phyloP scores from a whole-genome alignment of 2,329 filamentous ascomycete species.

The Tothia fuscella region DNA sequence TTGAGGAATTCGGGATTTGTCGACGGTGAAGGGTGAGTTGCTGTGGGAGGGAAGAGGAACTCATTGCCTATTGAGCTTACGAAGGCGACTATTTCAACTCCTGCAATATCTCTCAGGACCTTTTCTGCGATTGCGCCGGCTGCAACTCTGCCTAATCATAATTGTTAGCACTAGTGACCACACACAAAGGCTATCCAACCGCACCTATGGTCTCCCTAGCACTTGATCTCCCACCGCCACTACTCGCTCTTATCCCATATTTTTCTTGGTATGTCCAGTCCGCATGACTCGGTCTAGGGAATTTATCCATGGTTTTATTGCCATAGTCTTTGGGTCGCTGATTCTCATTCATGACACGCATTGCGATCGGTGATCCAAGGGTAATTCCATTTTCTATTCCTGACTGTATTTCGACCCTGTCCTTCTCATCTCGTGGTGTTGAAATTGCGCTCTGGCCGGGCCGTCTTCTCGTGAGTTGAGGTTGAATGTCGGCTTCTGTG shows the following conservation, averaged over 20 bases:
- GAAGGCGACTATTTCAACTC: conserved; percentile 84
- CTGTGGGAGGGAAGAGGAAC: conserved; percentile 62
- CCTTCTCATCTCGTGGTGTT: conserved; percentile 86
- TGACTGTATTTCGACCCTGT: conserved; percentile 82
- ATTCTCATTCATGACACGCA: conserved; percentile 85
- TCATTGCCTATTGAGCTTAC: conserved; percentile 73
- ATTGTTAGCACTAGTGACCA: conserved; percentile 5
- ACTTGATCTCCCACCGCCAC: conserved; percentile 77
- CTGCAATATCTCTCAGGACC: conserved; percentile 68
- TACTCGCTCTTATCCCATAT: conserved; percentile 87
- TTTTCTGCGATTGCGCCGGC: conserved; percentile 90
- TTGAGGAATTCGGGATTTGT: conserved; percentile 69
- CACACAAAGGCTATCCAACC: conserved; percentile 11
- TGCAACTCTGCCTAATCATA: conserved; percentile 57
- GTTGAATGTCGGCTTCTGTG: conserved; percentile 80
- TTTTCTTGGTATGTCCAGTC: conserved; percentile 97
- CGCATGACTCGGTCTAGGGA: conserved; percentile 83
- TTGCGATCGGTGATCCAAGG: conserved; percentile 78
- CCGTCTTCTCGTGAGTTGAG: conserved; percentile 72
- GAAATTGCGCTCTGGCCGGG: conserved; percentile 85
- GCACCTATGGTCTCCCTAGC: conserved; percentile 88
- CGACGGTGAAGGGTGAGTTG: conserved; percentile 54
- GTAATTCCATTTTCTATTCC: conserved; percentile 85
- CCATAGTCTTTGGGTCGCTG: conserved; percentile 89
- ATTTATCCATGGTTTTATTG: conserved; percentile 77